phyloP scores from a whole-genome alignment of 768 basidiomycete species.

The Boletus subparvulus region DNA sequence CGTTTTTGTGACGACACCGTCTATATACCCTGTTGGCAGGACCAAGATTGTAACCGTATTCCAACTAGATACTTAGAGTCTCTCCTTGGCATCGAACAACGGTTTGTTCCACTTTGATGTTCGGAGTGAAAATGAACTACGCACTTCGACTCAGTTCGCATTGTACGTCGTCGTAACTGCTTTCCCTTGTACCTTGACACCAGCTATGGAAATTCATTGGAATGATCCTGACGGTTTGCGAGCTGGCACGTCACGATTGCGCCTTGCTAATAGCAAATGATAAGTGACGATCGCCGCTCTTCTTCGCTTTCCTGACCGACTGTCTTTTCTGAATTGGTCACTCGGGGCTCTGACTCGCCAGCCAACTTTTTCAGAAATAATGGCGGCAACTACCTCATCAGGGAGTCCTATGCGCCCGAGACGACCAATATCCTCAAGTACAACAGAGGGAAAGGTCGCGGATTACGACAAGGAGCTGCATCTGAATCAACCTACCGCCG shows the following conservation, averaged over 20 bases:
- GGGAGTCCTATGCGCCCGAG: not conserved
- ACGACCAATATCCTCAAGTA: conserved; percentile 2
- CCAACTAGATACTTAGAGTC: conserved; percentile 12
- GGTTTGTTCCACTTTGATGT: no score
- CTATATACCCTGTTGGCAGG: conserved; percentile 33
- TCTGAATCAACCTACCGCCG: not conserved
- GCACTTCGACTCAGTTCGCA: no score
- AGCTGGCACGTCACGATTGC: not conserved
- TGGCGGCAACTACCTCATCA: not conserved
- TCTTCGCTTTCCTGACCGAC: not conserved
- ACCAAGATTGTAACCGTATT: conserved; percentile 26
- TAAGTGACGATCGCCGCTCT: not conserved
- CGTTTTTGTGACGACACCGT: conserved; percentile 13
- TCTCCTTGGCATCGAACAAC: not conserved
- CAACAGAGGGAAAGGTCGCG: not conserved
- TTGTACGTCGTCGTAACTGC: no score
- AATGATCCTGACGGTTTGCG: not conserved
- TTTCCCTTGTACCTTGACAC: no score
- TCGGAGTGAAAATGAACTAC: no score
- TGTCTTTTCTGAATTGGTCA: not conserved
- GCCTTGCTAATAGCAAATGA: not conserved
- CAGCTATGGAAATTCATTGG: no score
- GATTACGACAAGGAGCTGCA: conserved; percentile 2
- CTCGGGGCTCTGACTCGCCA: not conserved
- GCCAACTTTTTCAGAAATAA: not conserved